These are phyloP conservation scores for Coprinellus micaceus DNA, from an alignment of 768 basidiomycete genomes.

Conservation along the genomic window DNA sequence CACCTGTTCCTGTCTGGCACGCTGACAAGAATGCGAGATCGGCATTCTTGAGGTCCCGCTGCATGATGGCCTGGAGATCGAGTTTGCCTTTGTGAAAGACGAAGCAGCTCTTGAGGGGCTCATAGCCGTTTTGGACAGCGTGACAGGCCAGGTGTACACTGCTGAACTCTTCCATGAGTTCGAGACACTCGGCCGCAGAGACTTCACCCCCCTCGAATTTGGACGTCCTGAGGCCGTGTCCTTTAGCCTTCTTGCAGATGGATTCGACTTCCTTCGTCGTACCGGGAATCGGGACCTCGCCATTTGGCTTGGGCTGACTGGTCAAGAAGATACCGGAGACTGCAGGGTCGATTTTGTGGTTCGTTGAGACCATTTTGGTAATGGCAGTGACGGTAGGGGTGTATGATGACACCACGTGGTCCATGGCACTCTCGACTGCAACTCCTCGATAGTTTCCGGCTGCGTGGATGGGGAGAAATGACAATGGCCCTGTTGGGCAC, in stretches of 20 bases:
- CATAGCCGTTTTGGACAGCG: constrained; percentile 8
- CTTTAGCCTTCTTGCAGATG: background rate
- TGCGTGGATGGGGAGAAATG: constrained; percentile 36
- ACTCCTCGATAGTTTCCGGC: constrained; percentile 26
- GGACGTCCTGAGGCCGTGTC: constrained; percentile 16
- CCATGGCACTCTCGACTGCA: background rate
- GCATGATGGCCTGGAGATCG: constrained; percentile 12
- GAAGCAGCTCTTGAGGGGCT: constrained; percentile 14
- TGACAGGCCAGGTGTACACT: constrained; percentile 18
- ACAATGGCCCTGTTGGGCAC: constrained; percentile 25
- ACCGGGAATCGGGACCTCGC: constrained; percentile 5
- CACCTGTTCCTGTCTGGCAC: constrained; percentile 17
- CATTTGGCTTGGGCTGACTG: background rate
- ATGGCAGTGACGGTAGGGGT: constrained; percentile 13
- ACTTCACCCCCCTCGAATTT: constrained; percentile 12
- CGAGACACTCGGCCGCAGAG: background rate
- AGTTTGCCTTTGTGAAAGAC: constrained; percentile 9
- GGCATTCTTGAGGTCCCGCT: constrained; percentile 5
- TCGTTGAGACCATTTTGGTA: background rate
- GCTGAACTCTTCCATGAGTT: constrained; percentile 12
- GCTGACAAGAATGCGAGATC: constrained; percentile 17
- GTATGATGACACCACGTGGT: constrained; percentile 20
- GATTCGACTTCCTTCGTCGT: constrained; percentile 8
- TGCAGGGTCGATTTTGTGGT: too few relatives aligned
- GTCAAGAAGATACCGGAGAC: background rate